These are phyloP conservation scores for Cenococcum geophilum DNA, from an alignment of 495 filamentous ascomycete genomes.

Conservation along the genomic window DNA sequence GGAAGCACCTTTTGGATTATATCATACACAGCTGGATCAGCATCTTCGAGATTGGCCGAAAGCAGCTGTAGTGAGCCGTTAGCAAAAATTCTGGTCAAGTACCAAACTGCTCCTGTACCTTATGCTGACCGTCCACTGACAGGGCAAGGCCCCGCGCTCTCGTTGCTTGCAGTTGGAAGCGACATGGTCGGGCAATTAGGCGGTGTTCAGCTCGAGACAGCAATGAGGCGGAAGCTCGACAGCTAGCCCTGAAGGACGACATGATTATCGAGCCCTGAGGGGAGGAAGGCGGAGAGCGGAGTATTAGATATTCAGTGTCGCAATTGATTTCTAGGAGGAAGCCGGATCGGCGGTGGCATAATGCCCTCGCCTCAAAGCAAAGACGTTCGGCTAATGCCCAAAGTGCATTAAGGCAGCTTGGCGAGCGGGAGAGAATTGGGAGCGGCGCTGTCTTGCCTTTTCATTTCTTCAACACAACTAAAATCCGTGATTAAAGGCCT, in stretches of 20 bases:
- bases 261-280: constrained; percentile 9
- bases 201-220: constrained; percentile 9
- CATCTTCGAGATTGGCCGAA: constrained; percentile 67
- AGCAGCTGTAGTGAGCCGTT: constrained; percentile 57
- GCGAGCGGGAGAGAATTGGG: too few species aligned
- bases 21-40: constrained; percentile 76
- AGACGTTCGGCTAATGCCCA: neutral
- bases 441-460: constrained; percentile 1
- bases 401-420: too few species aligned
- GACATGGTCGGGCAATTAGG: constrained; percentile 6
- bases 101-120: constrained; percentile 40
- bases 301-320: neutral
- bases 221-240: constrained; percentile 20
- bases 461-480: constrained; percentile 42
- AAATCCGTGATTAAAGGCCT: constrained; percentile 47
- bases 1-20: constrained; percentile 79
- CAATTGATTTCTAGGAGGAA: neutral
- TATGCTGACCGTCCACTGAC: constrained; percentile 58
- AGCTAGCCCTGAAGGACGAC: constrained; percentile 24
- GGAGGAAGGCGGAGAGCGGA: neutral
- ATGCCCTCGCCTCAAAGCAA: neutral
- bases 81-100: constrained; percentile 1
- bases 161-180: constrained; percentile 3
- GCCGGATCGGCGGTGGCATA: neutral
- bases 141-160: constrained; percentile 45